Evolutionary conservation across 1,139 yeast genomes (phyloP).

Genomic region (Saccharomyces hybrid): DNA sequence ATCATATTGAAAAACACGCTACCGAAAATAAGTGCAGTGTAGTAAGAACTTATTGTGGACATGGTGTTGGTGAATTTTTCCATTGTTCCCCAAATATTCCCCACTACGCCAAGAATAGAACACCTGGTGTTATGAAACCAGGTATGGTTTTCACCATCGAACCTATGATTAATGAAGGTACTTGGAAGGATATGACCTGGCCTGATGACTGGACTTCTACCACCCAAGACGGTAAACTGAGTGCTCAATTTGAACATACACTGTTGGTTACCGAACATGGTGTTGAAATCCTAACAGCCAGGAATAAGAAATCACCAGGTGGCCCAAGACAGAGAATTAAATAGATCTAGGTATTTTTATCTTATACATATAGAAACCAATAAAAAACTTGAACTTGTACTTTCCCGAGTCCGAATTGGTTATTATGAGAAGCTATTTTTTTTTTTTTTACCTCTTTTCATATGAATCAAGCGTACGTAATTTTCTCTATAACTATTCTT

Average conservation of each 20-base stretch:
- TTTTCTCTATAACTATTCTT: conserved; percentile 32
- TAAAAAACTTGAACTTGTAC: neutral
- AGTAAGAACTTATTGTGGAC: conserved; percentile 89
- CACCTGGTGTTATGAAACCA: conserved; percentile 87
- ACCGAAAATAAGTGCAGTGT: conserved; percentile 72
- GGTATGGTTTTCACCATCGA: conserved; percentile 98
- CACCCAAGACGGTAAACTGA: conserved; percentile 77
- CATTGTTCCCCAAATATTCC: conserved; percentile 93
- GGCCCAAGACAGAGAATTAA: conserved; percentile 64
- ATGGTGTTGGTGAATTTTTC: conserved; percentile 81
- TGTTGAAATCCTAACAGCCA: conserved; percentile 81
- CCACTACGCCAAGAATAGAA: conserved; percentile 89
- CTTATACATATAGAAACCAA: neutral
- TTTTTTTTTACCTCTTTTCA: neutral
- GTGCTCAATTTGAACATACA: conserved; percentile 96
- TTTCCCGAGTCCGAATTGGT: neutral
- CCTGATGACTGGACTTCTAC: conserved; percentile 97
- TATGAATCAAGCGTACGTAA: neutral
- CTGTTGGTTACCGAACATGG: conserved; percentile 89
- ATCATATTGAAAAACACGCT: conserved; percentile 83
- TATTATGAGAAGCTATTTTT: neutral
- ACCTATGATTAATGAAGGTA: conserved; percentile 94
- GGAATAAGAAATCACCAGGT: conserved; percentile 75
- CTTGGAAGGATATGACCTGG: conserved; percentile 78
- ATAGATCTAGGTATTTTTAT: conserved; percentile 9